phyloP scores from a whole-genome alignment of 2,329 filamentous ascomycete species.

The Xylariaceae sp. region DNA sequence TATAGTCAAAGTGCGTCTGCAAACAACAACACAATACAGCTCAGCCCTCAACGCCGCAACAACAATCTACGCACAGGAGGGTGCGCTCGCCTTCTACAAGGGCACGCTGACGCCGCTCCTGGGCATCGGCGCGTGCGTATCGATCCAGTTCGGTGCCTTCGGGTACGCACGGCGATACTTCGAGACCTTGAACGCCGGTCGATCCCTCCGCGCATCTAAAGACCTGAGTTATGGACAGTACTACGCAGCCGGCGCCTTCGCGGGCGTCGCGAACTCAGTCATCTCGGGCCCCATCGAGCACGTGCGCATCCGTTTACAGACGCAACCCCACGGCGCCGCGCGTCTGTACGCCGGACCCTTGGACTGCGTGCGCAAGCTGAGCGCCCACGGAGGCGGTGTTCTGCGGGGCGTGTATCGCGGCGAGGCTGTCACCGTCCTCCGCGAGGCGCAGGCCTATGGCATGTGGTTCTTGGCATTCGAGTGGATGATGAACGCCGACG shows the following conservation, averaged over 20 bases:
- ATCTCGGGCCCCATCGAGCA: constrained; percentile 95
- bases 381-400: constrained; percentile 66
- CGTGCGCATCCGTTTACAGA: constrained; percentile 93
- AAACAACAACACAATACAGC: constrained; percentile 83
- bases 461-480: constrained; percentile 96
- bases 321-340: constrained; percentile 85
- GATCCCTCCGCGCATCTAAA: constrained; percentile 58
- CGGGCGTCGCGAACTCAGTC: constrained; percentile 86
- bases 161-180: constrained; percentile 88
- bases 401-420: constrained; percentile 84
- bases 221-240: constrained; percentile 83
- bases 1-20: constrained; percentile 96
- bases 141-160: constrained; percentile 98
- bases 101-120: constrained; percentile 93
- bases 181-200: constrained; percentile 75
- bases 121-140: constrained; percentile 95
- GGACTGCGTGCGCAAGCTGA: constrained; percentile 89
- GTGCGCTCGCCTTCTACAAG: constrained; percentile 91
- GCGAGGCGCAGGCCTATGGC: constrained; percentile 94
- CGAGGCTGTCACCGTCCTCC: constrained; percentile 80
- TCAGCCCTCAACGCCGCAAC: constrained; percentile 81
- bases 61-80: constrained; percentile 87
- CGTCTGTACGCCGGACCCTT: constrained; percentile 83
- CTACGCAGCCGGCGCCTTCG: constrained; percentile 89
- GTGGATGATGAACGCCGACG: constrained; percentile 93